Percentiles rank a stretch among this genome's conserved stretches.
Evolutionary conservation across 257 asterid genomes (phyloP).

Genomic region (Eucommia ulmoides): DNA sequence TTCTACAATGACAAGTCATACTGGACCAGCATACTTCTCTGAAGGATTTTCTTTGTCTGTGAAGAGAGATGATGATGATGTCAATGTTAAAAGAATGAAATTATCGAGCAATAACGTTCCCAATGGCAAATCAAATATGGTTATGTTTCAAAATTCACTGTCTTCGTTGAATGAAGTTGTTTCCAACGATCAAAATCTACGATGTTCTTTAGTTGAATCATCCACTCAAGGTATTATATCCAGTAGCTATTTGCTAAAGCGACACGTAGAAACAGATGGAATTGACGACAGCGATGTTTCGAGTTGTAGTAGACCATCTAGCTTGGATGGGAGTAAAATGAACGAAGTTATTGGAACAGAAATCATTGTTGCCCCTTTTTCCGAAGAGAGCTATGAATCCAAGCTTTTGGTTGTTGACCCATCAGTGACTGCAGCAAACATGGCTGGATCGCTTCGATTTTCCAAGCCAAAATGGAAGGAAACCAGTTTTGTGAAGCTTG

Average conservation of each 20-base stretch:
- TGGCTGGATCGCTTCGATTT: slow-evolving; percentile 27
- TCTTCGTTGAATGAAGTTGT: slow-evolving; percentile 29
- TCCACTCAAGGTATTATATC: slow-evolving; percentile 50
- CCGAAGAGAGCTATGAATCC: slow-evolving; percentile 77
- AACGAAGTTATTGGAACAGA: slow-evolving; percentile 29
- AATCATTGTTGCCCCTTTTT: slow-evolving; percentile 60
- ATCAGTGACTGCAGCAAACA: slow-evolving; percentile 24
- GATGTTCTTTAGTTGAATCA: slow-evolving; percentile 61
- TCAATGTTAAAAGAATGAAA: slow-evolving; percentile 14
- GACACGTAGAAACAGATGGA: slow-evolving; percentile 18
- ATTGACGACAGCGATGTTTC: slow-evolving; percentile 25
- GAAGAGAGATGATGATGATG: slow-evolving; percentile 16
- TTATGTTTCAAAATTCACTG: slow-evolving; percentile 20
- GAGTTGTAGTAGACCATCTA: slow-evolving; percentile 20
- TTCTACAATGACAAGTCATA: slow-evolving; percentile 41
- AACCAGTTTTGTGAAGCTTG: slow-evolving; percentile 67
- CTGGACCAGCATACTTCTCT: slow-evolving; percentile 16
- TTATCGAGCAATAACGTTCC: slow-evolving; percentile 28
- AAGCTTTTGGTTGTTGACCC: slow-evolving; percentile 42
- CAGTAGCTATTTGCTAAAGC: slow-evolving; percentile 37
- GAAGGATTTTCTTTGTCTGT: slow-evolving; percentile 23
- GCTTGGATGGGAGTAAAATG: slow-evolving; percentile 33
- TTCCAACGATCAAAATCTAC: slow-evolving; percentile 23
- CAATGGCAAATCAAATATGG: slow-evolving; percentile 24
- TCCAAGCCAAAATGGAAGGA: slow-evolving; percentile 89